Evolutionary conservation across 2,329 filamentous ascomycete genomes (phyloP), one percentile per base, ranked within the genome.

Genomic region (Monilinia fructigena): DNA sequence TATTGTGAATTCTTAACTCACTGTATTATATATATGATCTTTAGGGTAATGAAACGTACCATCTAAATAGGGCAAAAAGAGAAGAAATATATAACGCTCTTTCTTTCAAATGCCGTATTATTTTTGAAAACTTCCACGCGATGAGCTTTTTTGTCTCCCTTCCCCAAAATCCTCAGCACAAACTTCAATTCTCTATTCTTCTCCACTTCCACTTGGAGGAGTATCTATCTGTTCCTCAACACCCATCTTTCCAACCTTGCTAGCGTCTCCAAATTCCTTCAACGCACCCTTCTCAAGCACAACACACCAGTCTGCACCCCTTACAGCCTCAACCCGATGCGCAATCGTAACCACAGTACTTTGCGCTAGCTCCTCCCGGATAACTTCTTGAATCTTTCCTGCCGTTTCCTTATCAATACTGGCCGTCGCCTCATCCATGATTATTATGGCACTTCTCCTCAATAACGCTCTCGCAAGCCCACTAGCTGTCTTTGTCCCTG

Each of bases 401-500:
- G 86, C 85, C 0, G 86, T 89, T 69, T 87, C 85, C 63, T 82
- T 80, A 74, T 89, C 87, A 68, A 89, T 86, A 59, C 83, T 86
- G 2, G 86, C 86, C 2, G 86, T 89, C 3, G 86, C 86, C 72
- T 89, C 87, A 71, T 90, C 87, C 73, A 90, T 80, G 61, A 90
- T 83, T 12, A 90, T 79, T 68, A 89, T 82, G 0, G 84, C 78
- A 67, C 84, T 86, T n/a, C 83, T 77, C 11, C 86, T 77, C 56
- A 90, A 75, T 63, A 89, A 81, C 0, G 87, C 86, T n/a, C 87
- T 76, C 0, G 86, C 84, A 1, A 90, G 78, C 0, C 86, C 3
- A 90, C 85, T 0, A 90, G 79, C 72, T 90, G 87, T 56, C 86
- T 77, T 73, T 90, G 86, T 0, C 87, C 87, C 72, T 89, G 87